Evolutionary conservation across 139 green algal species (phyloP).

Genomic region (Chlamydomonas incerta): DNA sequence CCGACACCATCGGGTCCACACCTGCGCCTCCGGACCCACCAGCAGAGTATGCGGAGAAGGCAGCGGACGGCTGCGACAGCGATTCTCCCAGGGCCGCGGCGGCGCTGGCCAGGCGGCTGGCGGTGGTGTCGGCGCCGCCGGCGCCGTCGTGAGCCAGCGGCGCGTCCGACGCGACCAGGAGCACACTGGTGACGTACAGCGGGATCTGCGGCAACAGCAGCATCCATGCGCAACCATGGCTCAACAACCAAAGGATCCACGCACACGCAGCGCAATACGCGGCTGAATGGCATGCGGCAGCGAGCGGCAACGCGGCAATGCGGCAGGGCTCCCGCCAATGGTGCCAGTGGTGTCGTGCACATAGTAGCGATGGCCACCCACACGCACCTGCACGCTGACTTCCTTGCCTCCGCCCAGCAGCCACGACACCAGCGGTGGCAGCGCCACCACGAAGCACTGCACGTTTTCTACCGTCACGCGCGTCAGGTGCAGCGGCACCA

Average conservation of each 20-base stretch:
- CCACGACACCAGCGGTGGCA: conserved; percentile 7
- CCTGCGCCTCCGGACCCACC: too few relatives aligned
- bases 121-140: neutral
- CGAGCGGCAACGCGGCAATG: too few relatives aligned
- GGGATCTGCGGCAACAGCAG: neutral
- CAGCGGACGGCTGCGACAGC: too few relatives aligned
- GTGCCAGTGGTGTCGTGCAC: too few relatives aligned
- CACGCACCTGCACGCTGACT: conserved; percentile 1
- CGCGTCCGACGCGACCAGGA: conserved; percentile 23
- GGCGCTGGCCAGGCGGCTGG: conserved; percentile 5
- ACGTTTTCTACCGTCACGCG: conserved; percentile 34
- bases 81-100: conserved; percentile 2
- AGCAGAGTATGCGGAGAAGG: too few relatives aligned
- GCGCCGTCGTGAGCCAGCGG: neutral
- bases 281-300: neutral
- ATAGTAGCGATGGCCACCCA: too few relatives aligned
- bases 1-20: too few relatives aligned
- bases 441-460: conserved; percentile 12
- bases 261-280: neutral
- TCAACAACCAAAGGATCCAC: too few relatives aligned
- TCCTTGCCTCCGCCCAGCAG: conserved; percentile 24
- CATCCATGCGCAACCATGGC: too few relatives aligned
- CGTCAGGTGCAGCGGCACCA: conserved; percentile 7
- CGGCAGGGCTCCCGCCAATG: too few relatives aligned
- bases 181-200: conserved; percentile 29